phyloP scores from a whole-genome alignment of 176 grass and related monocot species.

The Juncus effusus region DNA sequence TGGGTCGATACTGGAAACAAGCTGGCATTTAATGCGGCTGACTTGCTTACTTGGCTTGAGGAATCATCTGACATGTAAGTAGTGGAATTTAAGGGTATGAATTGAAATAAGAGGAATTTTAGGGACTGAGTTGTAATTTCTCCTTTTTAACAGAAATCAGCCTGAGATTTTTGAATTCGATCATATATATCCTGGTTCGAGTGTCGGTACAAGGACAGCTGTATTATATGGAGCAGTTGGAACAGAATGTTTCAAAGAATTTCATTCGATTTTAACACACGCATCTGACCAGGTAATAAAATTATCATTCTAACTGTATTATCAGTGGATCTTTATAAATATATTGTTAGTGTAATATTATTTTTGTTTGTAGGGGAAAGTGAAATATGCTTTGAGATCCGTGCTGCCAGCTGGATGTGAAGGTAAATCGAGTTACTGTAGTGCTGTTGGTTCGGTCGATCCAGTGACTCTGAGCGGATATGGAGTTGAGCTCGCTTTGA shows the following conservation, averaged over 20 bases:
- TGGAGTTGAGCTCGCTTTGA: slow-evolving; percentile 94
- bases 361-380: slow-evolving; percentile 53
- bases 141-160: slow-evolving; percentile 40
- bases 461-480: slow-evolving; percentile 92
- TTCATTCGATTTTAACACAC: slow-evolving; percentile 70
- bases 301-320: neutral
- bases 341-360: neutral
- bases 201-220: slow-evolving; percentile 51
- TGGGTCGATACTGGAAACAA: slow-evolving; percentile 81
- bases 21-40: slow-evolving; percentile 53
- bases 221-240: slow-evolving; percentile 89
- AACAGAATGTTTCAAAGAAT: slow-evolving; percentile 89
- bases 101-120: too few relatives aligned
- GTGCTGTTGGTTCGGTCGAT: slow-evolving; percentile 77
- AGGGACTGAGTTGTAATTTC: neutral
- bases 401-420: slow-evolving; percentile 80
- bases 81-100: slow-evolving; percentile 1
- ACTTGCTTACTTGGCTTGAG: slow-evolving; percentile 63
- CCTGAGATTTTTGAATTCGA: slow-evolving; percentile 94
- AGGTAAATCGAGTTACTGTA: slow-evolving; percentile 66
- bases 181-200: slow-evolving; percentile 64
- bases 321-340: neutral
- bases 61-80: slow-evolving; percentile 48
- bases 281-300: slow-evolving; percentile 70
- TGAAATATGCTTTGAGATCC: slow-evolving; percentile 77